Evolutionary conservation across 192 early-diverging fungal genomes (phyloP).

Genomic region (Dimargaris cristalligena): DNA sequence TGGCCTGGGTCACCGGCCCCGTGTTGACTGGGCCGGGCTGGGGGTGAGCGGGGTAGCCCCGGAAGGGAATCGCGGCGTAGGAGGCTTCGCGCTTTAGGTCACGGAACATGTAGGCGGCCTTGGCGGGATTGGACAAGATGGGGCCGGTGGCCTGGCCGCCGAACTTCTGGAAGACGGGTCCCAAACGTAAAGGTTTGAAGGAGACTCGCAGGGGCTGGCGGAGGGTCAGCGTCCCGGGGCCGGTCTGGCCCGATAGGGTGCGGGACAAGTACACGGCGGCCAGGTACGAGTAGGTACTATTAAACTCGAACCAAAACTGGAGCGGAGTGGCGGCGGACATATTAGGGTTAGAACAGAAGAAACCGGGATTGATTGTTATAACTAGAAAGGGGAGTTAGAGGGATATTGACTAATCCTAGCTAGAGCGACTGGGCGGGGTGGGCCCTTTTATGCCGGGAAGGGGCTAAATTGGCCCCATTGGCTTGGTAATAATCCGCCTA

Average conservation of each 20-base stretch:
- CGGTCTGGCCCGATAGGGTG: constrained; percentile 11
- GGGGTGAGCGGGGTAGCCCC: constrained; percentile 2
- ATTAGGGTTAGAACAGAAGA: constrained; percentile 1
- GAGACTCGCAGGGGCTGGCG: constrained; percentile 13
- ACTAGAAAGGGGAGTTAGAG: too few species aligned
- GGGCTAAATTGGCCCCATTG: too few species aligned
- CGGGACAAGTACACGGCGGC: constrained; percentile 20
- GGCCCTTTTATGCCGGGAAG: too few species aligned
- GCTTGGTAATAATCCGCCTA: too few species aligned
- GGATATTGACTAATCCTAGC: too few species aligned
- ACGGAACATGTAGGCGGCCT: constrained; percentile 22
- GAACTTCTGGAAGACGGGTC: constrained; percentile 18
- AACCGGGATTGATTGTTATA: too few species aligned
- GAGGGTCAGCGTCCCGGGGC: background rate
- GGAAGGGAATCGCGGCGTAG: constrained; percentile 18
- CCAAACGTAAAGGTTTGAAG: constrained; percentile 18
- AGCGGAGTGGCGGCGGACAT: constrained; percentile 2
- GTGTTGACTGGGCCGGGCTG: constrained; percentile 21
- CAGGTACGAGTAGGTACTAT: constrained; percentile 28
- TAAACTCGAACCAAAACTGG: constrained; percentile 30
- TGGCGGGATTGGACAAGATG: constrained; percentile 17
- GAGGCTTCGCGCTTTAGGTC: constrained; percentile 20
- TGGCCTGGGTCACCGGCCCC: constrained; percentile 16
- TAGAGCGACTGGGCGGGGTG: too few species aligned
- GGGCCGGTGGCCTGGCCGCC: constrained; percentile 15